Percentiles rank a stretch among this genome's conserved stretches.
Evolutionary conservation across 2,329 filamentous ascomycete genomes (phyloP).

Genomic region (Alternaria consortialis): DNA sequence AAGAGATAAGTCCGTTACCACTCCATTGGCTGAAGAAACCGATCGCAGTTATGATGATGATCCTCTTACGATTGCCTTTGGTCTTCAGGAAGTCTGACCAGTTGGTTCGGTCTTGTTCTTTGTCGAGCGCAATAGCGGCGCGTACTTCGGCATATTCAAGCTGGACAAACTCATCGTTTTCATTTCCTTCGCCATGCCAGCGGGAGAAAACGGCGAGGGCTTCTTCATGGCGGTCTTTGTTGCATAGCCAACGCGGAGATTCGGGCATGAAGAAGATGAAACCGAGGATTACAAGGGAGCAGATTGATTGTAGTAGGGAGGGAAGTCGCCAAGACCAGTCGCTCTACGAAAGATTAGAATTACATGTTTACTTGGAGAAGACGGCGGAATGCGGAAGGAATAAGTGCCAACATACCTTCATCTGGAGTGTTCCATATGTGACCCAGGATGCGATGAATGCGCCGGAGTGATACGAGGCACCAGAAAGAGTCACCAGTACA

Average conservation of each 20-base stretch:
- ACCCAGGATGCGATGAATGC: slow-evolving; percentile 50
- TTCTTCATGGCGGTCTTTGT: slow-evolving; percentile 63
- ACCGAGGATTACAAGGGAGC: slow-evolving; percentile 55
- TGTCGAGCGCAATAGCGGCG: slow-evolving; percentile 32
- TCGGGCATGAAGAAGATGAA: slow-evolving; percentile 59
- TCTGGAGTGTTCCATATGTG: slow-evolving; percentile 21
- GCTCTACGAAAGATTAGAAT: neutral
- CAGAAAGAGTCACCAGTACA: slow-evolving; percentile 41
- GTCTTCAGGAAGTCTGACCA: slow-evolving; percentile 39
- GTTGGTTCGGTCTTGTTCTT: slow-evolving; percentile 9
- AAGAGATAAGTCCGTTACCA: slow-evolving; percentile 53
- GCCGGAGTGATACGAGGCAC: slow-evolving; percentile 48
- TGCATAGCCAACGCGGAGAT: slow-evolving; percentile 67
- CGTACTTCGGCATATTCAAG: slow-evolving; percentile 28
- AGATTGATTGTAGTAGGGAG: slow-evolving; percentile 60
- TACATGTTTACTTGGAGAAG: too few relatives aligned
- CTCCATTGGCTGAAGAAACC: slow-evolving; percentile 52
- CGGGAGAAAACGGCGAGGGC: slow-evolving; percentile 55
- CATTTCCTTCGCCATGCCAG: slow-evolving; percentile 56
- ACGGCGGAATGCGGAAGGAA: neutral
- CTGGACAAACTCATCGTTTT: slow-evolving; percentile 24
- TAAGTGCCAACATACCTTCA: neutral
- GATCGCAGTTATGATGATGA: slow-evolving; percentile 52
- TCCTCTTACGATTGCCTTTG: slow-evolving; percentile 48
- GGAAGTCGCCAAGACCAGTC: slow-evolving; percentile 62